Evolutionary conservation across 352 stramenopile species (phyloP).

Genomic region (Aphanomyces astaci): DNA sequence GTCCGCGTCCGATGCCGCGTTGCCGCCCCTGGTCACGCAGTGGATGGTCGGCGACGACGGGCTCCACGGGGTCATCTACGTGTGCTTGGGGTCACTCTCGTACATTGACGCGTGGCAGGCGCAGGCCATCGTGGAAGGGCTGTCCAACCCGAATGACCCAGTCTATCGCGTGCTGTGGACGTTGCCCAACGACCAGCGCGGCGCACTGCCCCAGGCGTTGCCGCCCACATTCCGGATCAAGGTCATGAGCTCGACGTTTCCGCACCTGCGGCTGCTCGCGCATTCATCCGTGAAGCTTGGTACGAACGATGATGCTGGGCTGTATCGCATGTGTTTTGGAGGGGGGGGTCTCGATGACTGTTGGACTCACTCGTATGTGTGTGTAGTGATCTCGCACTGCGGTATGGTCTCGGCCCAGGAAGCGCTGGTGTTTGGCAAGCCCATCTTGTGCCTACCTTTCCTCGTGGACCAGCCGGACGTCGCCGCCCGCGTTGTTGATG

Average conservation of each 20-base stretch:
- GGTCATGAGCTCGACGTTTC: constrained; percentile 37
- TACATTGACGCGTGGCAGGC: constrained; percentile 79
- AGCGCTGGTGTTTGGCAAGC: constrained; percentile 63
- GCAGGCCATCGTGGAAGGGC: constrained; percentile 57
- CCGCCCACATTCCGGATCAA: constrained; percentile 60
- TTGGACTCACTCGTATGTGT: neutral
- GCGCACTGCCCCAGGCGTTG: constrained; percentile 43
- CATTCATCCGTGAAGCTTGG: constrained; percentile 45
- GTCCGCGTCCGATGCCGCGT: neutral
- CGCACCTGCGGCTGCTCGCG: constrained; percentile 54
- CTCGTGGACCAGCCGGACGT: constrained; percentile 81
- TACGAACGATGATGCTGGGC: neutral
- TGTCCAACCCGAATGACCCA: constrained; percentile 33
- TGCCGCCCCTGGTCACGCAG: constrained; percentile 25
- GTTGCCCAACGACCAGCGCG: constrained; percentile 64
- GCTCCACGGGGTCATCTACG: constrained; percentile 44
- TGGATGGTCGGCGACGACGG: constrained; percentile 25
- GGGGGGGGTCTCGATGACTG: no score
- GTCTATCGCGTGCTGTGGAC: constrained; percentile 49
- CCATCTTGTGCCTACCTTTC: constrained; percentile 84
- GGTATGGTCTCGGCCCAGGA: constrained; percentile 81
- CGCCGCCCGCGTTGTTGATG: constrained; percentile 63
- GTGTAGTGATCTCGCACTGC: constrained; percentile 74
- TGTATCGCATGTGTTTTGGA: no score
- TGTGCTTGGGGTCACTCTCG: constrained; percentile 69